These are phyloP conservation scores for Nakazawaea ishiwadae DNA, from an alignment of 805 yeast genomes.

Conservation along the genomic window DNA sequence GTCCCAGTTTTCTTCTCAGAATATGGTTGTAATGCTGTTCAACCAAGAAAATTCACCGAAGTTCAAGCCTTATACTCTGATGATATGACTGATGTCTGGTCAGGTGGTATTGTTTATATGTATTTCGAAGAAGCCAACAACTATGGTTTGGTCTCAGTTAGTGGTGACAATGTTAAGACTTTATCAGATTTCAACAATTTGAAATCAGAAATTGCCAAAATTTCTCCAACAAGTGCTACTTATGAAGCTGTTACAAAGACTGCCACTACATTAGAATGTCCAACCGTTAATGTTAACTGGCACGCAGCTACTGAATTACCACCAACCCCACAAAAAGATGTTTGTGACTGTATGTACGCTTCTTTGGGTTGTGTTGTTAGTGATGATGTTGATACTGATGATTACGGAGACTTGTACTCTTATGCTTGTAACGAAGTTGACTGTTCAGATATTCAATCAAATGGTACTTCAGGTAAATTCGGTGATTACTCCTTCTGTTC, in stretches of 20 bases:
- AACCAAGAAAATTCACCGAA: constrained; percentile 76
- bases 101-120: constrained; percentile 93
- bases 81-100: constrained; percentile 86
- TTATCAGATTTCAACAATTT: constrained; percentile 56
- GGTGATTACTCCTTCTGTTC: constrained; percentile 76
- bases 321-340: constrained; percentile 66
- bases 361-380: constrained; percentile 58
- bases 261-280: constrained; percentile 38
- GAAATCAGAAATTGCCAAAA: constrained; percentile 45
- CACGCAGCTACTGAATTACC: constrained; percentile 64
- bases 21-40: constrained; percentile 75
- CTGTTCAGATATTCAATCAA: constrained; percentile 57
- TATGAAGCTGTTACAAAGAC: constrained; percentile 31
- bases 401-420: constrained; percentile 59
- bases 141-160: constrained; percentile 70
- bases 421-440: constrained; percentile 51
- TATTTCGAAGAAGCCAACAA: constrained; percentile 80
- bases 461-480: constrained; percentile 62
- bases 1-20: constrained; percentile 84
- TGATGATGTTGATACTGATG: constrained; percentile 41
- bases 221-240: constrained; percentile 46
- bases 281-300: constrained; percentile 55
- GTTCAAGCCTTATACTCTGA: constrained; percentile 60
- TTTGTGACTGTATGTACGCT: constrained; percentile 57
- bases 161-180: constrained; percentile 48